Evolutionary conservation across 1,284 basidiomycete genomes (phyloP), one percentile per base, ranked within the genome.

Genomic region (Sporisorium iseilematis-ciliati): DNA sequence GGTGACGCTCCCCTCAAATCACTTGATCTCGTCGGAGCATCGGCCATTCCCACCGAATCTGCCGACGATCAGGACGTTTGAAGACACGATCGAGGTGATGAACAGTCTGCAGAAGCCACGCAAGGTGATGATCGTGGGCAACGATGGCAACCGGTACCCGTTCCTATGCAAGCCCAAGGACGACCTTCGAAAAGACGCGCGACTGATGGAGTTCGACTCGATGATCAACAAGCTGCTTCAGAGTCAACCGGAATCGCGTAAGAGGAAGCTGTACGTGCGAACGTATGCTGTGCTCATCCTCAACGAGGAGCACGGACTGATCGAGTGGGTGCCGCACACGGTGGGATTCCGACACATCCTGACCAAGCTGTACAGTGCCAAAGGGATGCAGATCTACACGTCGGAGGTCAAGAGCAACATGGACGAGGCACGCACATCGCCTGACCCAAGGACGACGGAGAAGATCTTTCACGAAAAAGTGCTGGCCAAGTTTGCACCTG

Each of bases 261-360:
- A 78, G 50, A 66, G 83, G 25, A 76, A 77, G 54, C 70, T 85
- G 14, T 57, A 70, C 20, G 56, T 59, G 63, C 67, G 56, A 70
- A 98, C 96, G 3, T 99, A 99, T 81, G 94, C 94, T 8, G 95
- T 99, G 20, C 92, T 98, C 21, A 94, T 95, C 2, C 88, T 99
- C 64, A 98, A 98, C 83, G 96, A 99, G 80, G 94, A 97, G 79
- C 97, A 95, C 81, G 97, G 97, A 0, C 90, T 99, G 66, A 94
- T 99, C 67, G 95, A 99, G 90, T 99, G 97, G 97, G 97, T 99
- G 14, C 93, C 92, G 1, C 93, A 99, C 84, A 98, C 96, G 0
- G 89, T 91, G 31, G 93, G 95, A 2, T 87, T 98, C 43, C 91
- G 97, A 35, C 89, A 90, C 6, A 90, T 98, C 42, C 87, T 99